phyloP scores from a whole-genome alignment of 78 protist species.

The Tieghemostelium lacteum region DNA sequence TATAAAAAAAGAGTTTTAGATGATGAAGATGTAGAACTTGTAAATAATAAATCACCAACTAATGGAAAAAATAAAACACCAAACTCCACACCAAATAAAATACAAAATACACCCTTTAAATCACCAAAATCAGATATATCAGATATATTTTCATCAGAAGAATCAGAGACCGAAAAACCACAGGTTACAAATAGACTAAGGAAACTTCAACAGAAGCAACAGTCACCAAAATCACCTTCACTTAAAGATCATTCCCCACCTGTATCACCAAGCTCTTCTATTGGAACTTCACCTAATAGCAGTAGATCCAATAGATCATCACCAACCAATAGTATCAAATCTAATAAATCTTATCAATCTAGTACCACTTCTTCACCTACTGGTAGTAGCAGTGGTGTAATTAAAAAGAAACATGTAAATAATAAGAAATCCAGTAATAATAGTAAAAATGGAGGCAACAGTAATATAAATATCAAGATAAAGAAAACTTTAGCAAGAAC shows the following conservation, averaged over 20 bases:
- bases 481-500: neutral
- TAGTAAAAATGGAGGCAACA: neutral
- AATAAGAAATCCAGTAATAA: neutral
- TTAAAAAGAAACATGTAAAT: neutral
- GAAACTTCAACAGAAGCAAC: neutral
- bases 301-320: neutral
- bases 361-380: neutral
- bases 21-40: neutral
- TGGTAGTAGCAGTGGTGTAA: neutral
- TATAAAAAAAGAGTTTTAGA: neutral
- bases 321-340: neutral
- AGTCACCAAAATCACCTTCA: neutral
- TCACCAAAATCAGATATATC: neutral
- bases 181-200: neutral
- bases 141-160: neutral
- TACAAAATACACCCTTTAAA: neutral
- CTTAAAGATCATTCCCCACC: neutral
- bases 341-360: neutral
- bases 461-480: neutral
- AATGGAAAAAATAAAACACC: neutral
- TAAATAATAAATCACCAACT: slow-evolving; percentile 1
- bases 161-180: neutral
- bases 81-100: neutral
- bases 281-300: neutral
- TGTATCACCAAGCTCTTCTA: neutral